Conservation (phyloP, 2,329 filamentous ascomycete genomes). For the Davidsoniella virescens region DNA sequence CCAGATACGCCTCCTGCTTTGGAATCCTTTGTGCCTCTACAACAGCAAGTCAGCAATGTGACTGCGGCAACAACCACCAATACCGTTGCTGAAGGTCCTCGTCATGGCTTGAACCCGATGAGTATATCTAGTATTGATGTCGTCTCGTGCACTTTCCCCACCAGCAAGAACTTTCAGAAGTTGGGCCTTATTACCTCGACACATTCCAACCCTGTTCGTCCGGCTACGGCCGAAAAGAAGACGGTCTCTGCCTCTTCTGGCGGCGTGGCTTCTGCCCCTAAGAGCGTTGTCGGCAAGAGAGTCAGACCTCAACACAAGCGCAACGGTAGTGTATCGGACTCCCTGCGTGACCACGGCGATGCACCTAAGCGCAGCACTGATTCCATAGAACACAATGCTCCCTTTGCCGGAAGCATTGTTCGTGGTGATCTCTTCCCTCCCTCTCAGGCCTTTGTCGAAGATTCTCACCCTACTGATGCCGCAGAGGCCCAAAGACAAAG, state of each 20-base stretch:
- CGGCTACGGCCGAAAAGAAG: constrained; percentile 21
- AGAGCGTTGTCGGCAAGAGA: constrained; percentile 40
- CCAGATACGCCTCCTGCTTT: constrained; percentile 3
- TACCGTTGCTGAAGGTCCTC: neutral
- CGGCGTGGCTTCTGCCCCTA: constrained; percentile 41
- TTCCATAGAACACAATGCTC: constrained; percentile 27
- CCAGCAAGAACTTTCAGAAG: constrained; percentile 28
- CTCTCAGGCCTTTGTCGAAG: constrained; percentile 62
- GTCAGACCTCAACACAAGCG: constrained; percentile 55
- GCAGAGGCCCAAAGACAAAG: constrained; percentile 25
- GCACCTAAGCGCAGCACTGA: constrained; percentile 38
- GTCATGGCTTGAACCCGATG: constrained; percentile 22
- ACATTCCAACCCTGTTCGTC: constrained; percentile 25
- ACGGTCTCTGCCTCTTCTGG: constrained; percentile 23
- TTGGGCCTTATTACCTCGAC: constrained; percentile 6
- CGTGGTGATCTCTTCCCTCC: constrained; percentile 75
- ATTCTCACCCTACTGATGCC: constrained; percentile 35
- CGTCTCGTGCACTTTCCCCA: constrained; percentile 46
- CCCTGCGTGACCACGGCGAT: constrained; percentile 50
- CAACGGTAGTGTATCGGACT: constrained; percentile 77
- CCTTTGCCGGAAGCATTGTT: constrained; percentile 70
- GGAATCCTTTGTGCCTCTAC: neutral
- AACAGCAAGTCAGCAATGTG: neutral
- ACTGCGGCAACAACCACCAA: neutral
- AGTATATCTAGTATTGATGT: constrained; percentile 45